Evolutionary conservation across 768 basidiomycete genomes (phyloP), one percentile per base, ranked within the genome.

Genomic region (Chlorophyllum brunneum): DNA sequence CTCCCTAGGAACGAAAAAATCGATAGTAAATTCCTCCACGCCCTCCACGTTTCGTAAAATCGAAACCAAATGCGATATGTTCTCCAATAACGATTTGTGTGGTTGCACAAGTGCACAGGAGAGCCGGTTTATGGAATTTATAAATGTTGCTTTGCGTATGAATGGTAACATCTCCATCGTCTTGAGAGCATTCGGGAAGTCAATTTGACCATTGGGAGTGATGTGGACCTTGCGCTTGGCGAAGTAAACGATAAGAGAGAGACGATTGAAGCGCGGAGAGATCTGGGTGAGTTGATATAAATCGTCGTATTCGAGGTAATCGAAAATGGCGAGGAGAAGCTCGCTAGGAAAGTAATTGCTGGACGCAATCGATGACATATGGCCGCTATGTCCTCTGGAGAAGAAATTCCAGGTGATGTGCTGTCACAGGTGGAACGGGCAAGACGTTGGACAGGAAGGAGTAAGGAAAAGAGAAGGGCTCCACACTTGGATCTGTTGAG

Each of bases 201-300:
- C 42, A 13, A 56, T n/a, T 4, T 31, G 51, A 15, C 55, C 53
- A 27, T 55, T 53, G 0, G 54, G 49, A 38, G 57, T 54, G 5
- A 56, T 52, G 39, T 11, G 29, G 22, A 61, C 39, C 3, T 55
- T 58, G n/a, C 59, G 54, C 16, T 38, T 53, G 10, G 58, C 57
- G n/a, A 63, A 55, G 45, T 58, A 61, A 15, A 59, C 38, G 10
- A 62, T 55, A 13, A 66, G 56, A 1, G 60, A 58, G 18, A 66
- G 55, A 40, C 56, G 52, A 44, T 62, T 56, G 18, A 64, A 51
- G 27, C 57, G 56, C 22, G 51, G 42, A 5, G 57, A 64, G 26
- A 60, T 41, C 11, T 48, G 26, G 2, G 58, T 46, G 27, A 66
- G 57, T 1, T 22, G 34, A 48, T 51, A 56, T 1, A 66, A 50